Evolutionary conservation across 257 asterid species (phyloP).

Genomic region (Leptodermis oblonga): DNA sequence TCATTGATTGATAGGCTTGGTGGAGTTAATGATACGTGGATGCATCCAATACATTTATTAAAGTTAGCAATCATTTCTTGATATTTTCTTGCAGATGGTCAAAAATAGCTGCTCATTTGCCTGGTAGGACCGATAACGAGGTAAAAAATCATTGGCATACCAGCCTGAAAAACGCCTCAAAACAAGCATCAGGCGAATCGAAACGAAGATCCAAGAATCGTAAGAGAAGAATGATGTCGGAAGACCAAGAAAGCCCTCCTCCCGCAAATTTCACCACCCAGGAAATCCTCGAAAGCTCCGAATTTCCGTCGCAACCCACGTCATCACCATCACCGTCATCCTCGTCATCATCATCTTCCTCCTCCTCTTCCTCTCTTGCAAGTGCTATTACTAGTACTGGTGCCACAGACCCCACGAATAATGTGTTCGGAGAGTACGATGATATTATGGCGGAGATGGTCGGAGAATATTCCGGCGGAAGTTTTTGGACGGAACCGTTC

Average conservation of each 20-base stretch:
- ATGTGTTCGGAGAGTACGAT: background rate
- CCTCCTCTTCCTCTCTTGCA: conserved; percentile 7
- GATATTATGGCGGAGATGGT: conserved; percentile 5
- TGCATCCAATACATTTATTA: too few relatives aligned
- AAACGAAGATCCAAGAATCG: conserved; percentile 1
- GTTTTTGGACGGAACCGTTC: conserved; percentile 27
- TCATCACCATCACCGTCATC: background rate
- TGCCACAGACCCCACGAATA: background rate
- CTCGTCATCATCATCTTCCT: background rate
- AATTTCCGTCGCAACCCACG: conserved; percentile 3
- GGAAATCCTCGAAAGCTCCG: conserved; percentile 25
- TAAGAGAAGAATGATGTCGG: background rate
- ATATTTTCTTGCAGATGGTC: conserved; percentile 42
- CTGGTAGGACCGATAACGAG: conserved; percentile 52
- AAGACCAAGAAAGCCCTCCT: background rate
- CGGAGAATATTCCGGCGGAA: conserved; percentile 12
- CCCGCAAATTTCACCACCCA: background rate
- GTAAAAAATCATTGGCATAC: conserved; percentile 52
- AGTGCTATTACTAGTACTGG: background rate
- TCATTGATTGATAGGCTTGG: too few relatives aligned
- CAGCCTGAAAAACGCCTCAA: conserved; percentile 31
- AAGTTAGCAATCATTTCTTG: too few relatives aligned
- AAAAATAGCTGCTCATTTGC: conserved; percentile 34
- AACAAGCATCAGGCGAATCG: conserved; percentile 2
- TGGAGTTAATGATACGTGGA: too few relatives aligned